These are phyloP conservation scores for Cercospora nicotianae DNA, from an alignment of 2,329 filamentous ascomycete species.

Conservation along the genomic window DNA sequence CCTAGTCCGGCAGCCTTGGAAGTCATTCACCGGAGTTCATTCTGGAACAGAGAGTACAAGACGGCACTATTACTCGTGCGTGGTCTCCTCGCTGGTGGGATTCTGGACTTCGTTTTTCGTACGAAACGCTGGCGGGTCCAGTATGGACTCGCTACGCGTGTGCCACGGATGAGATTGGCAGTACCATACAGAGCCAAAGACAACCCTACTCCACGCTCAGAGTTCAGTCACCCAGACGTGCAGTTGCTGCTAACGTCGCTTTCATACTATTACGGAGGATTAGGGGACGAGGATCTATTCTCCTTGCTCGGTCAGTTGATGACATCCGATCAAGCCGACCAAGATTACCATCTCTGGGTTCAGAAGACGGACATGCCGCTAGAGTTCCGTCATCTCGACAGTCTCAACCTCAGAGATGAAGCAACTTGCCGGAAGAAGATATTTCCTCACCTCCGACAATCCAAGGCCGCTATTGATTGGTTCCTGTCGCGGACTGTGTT, in stretches of 20 bases:
- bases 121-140: conserved; percentile 68
- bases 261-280: conserved; percentile 65
- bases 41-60: not conserved
- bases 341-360: conserved; percentile 33
- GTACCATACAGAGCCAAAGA: conserved; percentile 70
- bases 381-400: conserved; percentile 25
- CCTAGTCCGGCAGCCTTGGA: not conserved
- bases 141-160: conserved; percentile 52
- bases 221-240: conserved; percentile 69
- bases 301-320: conserved; percentile 28
- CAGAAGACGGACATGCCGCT: conserved; percentile 20
- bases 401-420: conserved; percentile 34
- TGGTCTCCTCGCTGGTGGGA: conserved; percentile 61
- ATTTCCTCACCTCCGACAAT: conserved; percentile 51
- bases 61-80: conserved; percentile 52
- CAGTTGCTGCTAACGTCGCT: conserved; percentile 65
- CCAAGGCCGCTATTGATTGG: conserved; percentile 60
- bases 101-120: conserved; percentile 60
- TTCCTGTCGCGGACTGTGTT: conserved; percentile 68
- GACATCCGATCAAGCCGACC: conserved; percentile 31
- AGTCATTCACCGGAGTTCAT: not conserved
- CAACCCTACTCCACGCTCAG: conserved; percentile 60
- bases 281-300: conserved; percentile 51
- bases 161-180: conserved; percentile 54
- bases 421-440: conserved; percentile 28